Base-by-base conservation (phyloP, 129 eudicot genomes). In the Artemisia argyi region DNA sequence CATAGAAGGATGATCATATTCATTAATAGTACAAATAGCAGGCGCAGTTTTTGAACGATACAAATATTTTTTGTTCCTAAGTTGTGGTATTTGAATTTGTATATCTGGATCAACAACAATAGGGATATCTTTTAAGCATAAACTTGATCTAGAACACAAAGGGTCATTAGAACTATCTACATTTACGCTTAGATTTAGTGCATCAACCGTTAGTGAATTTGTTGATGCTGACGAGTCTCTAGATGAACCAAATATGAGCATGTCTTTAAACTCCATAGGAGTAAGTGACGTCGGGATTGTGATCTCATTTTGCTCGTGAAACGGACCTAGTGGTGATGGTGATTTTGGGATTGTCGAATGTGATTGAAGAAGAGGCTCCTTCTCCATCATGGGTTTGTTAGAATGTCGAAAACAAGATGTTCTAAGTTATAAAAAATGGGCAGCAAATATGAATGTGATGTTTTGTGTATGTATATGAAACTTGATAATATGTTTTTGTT, bases 31-130 rank as follows among this genome's bases (percentile, higher is more conserved):
- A 16, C 84, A 74, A 79, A 88, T 83, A 14, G 96, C 91, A 20
- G 96, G 96, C 14, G 91, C 91, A 1, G 96, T 88, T 77, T 81
- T 88, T 11, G 88, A 80, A 32, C 95, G 83, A 50, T 78, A 83
- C 2, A 88, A 71, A 47, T 56, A 69, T 1, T 19, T 24, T 76
- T 39, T 39, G 46, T 57, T 76, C 76, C 72, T 65, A 44, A 62
- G 32, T 49, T 24, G 79, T 28, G 61, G 69, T 0, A 59, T 17
- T 59, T 68, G 73, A 32, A 61, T 13, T 16, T 77, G 79, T 8
- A 71, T 24, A 7, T 81, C 80, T 2, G 52, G 74, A 66, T 56
- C 67, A 4, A 66, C 46, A 47, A 66, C 20, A 7, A 39, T 39
- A 52, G 71, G 64, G 53, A 18, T 52, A 30, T 30, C 63, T 39